phyloP scores from a whole-genome alignment of 768 basidiomycete genomes.

The Lentinula raphanica region DNA sequence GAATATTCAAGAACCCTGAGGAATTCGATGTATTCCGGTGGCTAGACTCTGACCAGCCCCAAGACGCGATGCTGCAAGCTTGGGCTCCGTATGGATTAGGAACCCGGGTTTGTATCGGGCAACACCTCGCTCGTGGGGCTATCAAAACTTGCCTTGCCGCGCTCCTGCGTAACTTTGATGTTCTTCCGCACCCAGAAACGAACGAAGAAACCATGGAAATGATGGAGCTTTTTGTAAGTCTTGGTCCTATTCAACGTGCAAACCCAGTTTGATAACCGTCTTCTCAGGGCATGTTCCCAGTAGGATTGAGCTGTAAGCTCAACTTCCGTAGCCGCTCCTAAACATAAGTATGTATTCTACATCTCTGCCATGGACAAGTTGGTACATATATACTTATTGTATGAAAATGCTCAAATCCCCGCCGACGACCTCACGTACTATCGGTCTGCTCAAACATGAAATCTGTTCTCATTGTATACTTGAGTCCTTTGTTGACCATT shows the following conservation, averaged over 20 bases:
- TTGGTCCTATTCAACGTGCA: constrained; percentile 7
- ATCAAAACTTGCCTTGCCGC: constrained; percentile 55
- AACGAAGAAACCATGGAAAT: constrained; percentile 72
- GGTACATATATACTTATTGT: no score
- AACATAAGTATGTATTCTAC: no score
- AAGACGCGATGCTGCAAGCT: not conserved
- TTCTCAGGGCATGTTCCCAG: constrained; percentile 65
- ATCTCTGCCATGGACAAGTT: not conserved
- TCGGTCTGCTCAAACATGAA: constrained; percentile 31
- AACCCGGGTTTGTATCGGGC: constrained; percentile 68
- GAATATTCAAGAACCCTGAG: constrained; percentile 28
- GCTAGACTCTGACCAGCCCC: constrained; percentile 42
- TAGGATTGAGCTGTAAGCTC: constrained; percentile 72
- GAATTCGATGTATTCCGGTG: constrained; percentile 80
- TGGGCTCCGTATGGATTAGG: constrained; percentile 35
- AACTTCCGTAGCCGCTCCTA: constrained; percentile 46
- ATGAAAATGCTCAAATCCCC: no score
- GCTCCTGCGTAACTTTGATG: constrained; percentile 61
- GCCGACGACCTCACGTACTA: no score
- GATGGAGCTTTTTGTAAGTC: constrained; percentile 72
- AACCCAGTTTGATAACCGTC: not conserved
- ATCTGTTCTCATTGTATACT: constrained; percentile 37
- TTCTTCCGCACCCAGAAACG: constrained; percentile 62
- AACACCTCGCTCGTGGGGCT: constrained; percentile 68
- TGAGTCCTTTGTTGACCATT: constrained; percentile 29